Percentiles rank a stretch among this genome's conserved stretches.
These are phyloP conservation scores for Adansonia rubrostipa DNA, from an alignment of 441 rosid species.

Conservation along the genomic window DNA sequence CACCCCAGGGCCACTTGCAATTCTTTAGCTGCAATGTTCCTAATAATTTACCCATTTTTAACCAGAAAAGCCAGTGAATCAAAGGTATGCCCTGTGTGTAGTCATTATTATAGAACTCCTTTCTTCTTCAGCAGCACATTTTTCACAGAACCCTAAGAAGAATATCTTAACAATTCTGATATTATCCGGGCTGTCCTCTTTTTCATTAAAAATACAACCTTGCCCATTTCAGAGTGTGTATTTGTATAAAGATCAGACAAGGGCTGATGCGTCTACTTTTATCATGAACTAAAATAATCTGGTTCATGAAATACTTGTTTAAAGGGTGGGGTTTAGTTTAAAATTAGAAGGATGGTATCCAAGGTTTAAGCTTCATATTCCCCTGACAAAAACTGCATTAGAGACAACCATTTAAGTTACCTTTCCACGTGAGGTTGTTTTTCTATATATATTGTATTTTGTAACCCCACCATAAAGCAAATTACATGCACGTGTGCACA, in stretches of 20 bases:
- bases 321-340: conserved; percentile 25
- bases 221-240: conserved; percentile 21
- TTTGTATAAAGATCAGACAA: background rate
- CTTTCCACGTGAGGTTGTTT: conserved; percentile 58
- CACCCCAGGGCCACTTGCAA: conserved; percentile 21
- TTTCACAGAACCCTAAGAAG: conserved; percentile 27
- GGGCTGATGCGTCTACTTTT: conserved; percentile 17
- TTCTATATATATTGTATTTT: conserved; percentile 25
- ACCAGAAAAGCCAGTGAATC: conserved; percentile 25
- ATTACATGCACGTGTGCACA: conserved; percentile 56
- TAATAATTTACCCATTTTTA: background rate
- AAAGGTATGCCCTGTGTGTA: conserved; percentile 14
- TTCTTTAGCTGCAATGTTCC: background rate
- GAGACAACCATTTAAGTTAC: conserved; percentile 51
- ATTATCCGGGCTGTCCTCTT: background rate
- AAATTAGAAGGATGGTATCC: conserved; percentile 51
- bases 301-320: conserved; percentile 5
- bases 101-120: conserved; percentile 25
- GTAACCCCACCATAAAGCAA: conserved; percentile 25
- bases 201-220: conserved; percentile 11
- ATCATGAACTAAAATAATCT: background rate
- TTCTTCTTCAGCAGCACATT: conserved; percentile 23
- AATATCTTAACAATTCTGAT: conserved; percentile 12
- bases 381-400: conserved; percentile 50
- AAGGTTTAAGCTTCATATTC: conserved; percentile 54